Evolutionary conservation across 1,284 basidiomycete genomes (phyloP).

Genomic region (Ceratobasidium sp.): DNA sequence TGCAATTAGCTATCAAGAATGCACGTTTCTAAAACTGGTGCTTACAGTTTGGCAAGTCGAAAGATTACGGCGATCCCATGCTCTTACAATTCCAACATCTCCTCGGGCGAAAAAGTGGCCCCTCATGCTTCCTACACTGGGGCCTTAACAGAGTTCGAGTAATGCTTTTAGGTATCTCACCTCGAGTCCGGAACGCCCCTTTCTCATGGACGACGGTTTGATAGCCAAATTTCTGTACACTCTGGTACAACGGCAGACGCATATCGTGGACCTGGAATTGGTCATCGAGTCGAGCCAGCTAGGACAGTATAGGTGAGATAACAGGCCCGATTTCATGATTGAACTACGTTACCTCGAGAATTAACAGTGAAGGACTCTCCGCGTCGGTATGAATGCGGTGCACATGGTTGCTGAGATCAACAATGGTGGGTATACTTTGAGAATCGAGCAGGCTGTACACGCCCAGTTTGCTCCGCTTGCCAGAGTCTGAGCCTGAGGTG

Average conservation of each 20-base stretch:
- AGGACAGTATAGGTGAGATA: background rate
- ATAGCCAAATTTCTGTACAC: slow-evolving; percentile 40
- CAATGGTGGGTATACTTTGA: slow-evolving; percentile 2
- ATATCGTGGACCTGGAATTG: slow-evolving; percentile 42
- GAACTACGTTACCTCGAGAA: slow-evolving; percentile 24
- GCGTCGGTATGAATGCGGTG: slow-evolving; percentile 24
- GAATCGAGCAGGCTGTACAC: slow-evolving; percentile 6
- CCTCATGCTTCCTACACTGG: slow-evolving; percentile 4
- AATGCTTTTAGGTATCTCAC: background rate
- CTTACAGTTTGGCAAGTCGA: slow-evolving; percentile 34
- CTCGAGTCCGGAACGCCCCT: slow-evolving; percentile 33
- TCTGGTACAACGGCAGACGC: slow-evolving; percentile 24
- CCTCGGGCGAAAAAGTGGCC: slow-evolving; percentile 29
- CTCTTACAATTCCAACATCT: slow-evolving; percentile 29
- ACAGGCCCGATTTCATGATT: background rate
- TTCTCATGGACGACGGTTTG: slow-evolving; percentile 24
- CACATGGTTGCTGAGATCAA: slow-evolving; percentile 37
- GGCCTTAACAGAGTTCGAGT: background rate
- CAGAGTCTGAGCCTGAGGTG: slow-evolving; percentile 20
- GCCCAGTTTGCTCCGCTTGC: slow-evolving; percentile 16
- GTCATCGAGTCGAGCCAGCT: slow-evolving; percentile 37
- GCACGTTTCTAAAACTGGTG: background rate
- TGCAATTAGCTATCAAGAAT: background rate
- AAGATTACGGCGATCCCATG: slow-evolving; percentile 33
- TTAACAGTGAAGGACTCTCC: slow-evolving; percentile 1